These are phyloP conservation scores for Fusarium begoniae DNA, from an alignment of 2,329 filamentous ascomycete genomes.

Conservation along the genomic window DNA sequence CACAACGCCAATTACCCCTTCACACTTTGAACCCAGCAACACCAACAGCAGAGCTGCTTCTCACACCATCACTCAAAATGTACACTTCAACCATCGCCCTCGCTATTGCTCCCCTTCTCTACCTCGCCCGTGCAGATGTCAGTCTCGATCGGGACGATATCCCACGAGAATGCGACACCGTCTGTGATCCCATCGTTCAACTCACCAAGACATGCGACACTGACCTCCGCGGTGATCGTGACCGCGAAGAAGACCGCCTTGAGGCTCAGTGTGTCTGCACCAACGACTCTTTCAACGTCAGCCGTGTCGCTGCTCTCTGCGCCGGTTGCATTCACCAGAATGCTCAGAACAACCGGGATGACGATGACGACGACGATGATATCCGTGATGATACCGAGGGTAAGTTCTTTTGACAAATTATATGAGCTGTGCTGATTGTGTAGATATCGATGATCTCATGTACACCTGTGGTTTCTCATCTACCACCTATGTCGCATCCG, in stretches of 20 bases:
- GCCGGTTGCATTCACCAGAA: conserved; percentile 51
- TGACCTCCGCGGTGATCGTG: conserved; percentile 42
- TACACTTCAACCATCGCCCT: conserved; percentile 44
- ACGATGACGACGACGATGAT: conserved; percentile 36
- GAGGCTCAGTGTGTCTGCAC: conserved; percentile 53
- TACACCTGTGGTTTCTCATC: conserved; percentile 48
- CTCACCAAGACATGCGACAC: conserved; percentile 50
- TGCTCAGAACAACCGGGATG: conserved; percentile 16
- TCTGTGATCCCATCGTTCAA: conserved; percentile 50
- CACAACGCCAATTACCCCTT: background rate
- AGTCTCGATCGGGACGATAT: conserved; percentile 48
- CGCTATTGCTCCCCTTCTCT: conserved; percentile 42
- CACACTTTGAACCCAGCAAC: background rate
- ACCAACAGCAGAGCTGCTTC: background rate
- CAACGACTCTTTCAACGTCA: conserved; percentile 53
- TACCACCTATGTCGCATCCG: conserved; percentile 43
- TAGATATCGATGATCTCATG: conserved; percentile 50
- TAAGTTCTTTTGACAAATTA: background rate
- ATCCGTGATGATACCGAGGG: conserved; percentile 35
- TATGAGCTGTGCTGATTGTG: background rate
- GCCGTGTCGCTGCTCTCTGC: conserved; percentile 48
- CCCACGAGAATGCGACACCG: conserved; percentile 46
- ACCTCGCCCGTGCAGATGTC: conserved; percentile 46
- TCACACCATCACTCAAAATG: conserved; percentile 35
- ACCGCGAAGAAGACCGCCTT: conserved; percentile 49